Evolutionary conservation across 1,284 basidiomycete species (phyloP).

Genomic region (Agaricales sp.): DNA sequence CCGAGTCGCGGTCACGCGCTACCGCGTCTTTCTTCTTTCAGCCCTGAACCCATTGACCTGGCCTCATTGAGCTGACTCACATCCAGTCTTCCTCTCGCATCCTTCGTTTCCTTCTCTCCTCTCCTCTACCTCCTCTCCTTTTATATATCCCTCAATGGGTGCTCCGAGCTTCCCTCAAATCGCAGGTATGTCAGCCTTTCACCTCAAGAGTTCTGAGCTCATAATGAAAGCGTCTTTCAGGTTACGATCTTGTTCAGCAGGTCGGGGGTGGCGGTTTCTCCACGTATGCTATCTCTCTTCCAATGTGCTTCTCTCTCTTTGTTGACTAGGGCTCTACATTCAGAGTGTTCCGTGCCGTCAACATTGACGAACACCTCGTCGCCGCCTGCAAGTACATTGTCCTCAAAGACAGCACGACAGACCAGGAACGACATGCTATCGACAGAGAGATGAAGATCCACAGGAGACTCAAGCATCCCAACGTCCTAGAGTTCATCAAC

Average conservation of each 20-base stretch:
- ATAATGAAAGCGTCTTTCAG: slow-evolving; percentile 20
- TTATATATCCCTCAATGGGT: background rate
- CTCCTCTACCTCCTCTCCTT: background rate
- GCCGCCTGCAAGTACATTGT: slow-evolving; percentile 83
- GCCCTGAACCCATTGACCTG: background rate
- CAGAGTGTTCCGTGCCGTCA: slow-evolving; percentile 77
- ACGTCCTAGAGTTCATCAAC: slow-evolving; percentile 82
- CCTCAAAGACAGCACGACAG: slow-evolving; percentile 48
- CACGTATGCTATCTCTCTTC: slow-evolving; percentile 33
- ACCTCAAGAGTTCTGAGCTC: slow-evolving; percentile 3
- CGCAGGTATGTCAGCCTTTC: slow-evolving; percentile 20
- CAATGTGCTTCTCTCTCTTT: slow-evolving; percentile 4
- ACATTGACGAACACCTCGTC: slow-evolving; percentile 52
- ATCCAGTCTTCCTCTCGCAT: background rate
- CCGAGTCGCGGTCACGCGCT: background rate
- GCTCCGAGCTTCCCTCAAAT: slow-evolving; percentile 28
- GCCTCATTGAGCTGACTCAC: no score
- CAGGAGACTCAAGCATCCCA: slow-evolving; percentile 66
- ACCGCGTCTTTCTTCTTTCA: background rate
- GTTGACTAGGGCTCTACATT: background rate
- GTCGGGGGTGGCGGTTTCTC: slow-evolving; percentile 85
- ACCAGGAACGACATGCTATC: slow-evolving; percentile 64
- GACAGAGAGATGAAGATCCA: slow-evolving; percentile 95
- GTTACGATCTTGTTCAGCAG: slow-evolving; percentile 62
- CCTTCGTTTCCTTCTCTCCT: background rate